A percentile compares a stretch with the other conserved stretches of the same genome.
phyloP scores from a whole-genome alignment of 148 eudicot genomes.

The Cornus florida region DNA sequence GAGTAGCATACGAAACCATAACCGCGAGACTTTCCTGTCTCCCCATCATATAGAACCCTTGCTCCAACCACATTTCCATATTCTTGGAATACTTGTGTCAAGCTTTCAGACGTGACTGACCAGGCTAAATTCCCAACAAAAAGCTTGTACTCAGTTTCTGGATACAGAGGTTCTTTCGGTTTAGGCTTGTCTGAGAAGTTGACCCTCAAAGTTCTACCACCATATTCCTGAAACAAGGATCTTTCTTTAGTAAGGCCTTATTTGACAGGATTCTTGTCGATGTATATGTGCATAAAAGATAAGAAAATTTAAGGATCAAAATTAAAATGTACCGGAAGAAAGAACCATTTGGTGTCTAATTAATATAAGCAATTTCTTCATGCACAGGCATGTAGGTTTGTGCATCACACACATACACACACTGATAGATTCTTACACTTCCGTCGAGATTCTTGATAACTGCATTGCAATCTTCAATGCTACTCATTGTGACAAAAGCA shows the following conservation, averaged over 20 bases:
- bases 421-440: constrained; percentile 46
- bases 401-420: no score
- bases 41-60: constrained; percentile 82
- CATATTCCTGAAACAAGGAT: constrained; percentile 58
- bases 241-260: not conserved
- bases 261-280: no score
- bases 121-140: constrained; percentile 88
- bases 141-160: constrained; percentile 88
- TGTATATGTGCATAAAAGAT: no score
- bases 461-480: constrained; percentile 65
- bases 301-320: no score
- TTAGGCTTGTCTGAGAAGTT: constrained; percentile 84
- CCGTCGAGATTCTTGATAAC: constrained; percentile 82
- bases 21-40: constrained; percentile 87
- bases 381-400: no score
- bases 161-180: constrained; percentile 67
- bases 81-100: constrained; percentile 58
- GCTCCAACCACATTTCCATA: constrained; percentile 87
- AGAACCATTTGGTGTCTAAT: no score
- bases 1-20: constrained; percentile 81
- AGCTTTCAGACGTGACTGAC: constrained; percentile 75
- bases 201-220: constrained; percentile 82
- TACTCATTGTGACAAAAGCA: constrained; percentile 99
- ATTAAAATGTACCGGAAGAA: no score
- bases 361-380: no score